Evolutionary conservation across 805 yeast genomes (phyloP).

Genomic region (Nakazawaea ambrosiae): DNA sequence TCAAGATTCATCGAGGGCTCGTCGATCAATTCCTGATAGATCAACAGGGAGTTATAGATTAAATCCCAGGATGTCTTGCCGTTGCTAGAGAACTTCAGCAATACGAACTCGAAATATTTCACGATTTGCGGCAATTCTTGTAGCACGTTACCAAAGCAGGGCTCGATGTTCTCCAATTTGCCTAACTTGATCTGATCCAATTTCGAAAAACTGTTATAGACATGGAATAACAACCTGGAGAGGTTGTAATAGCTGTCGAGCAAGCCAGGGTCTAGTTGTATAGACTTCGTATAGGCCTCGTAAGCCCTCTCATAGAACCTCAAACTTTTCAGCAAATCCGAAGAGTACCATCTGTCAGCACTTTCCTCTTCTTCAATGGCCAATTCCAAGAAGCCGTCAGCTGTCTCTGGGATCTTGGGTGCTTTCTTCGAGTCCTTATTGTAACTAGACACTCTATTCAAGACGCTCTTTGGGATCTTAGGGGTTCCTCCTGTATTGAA

Average conservation of each 20-base stretch:
- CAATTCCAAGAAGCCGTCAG: slow-evolving; percentile 46
- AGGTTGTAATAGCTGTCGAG: slow-evolving; percentile 54
- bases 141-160: slow-evolving; percentile 29
- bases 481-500: slow-evolving; percentile 12
- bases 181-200: slow-evolving; percentile 35
- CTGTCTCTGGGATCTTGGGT: slow-evolving; percentile 28
- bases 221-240: slow-evolving; percentile 50
- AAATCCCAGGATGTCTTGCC: slow-evolving; percentile 31
- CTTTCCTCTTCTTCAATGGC: slow-evolving; percentile 62
- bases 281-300: slow-evolving; percentile 32
- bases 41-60: slow-evolving; percentile 38
- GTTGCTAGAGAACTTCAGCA: slow-evolving; percentile 17
- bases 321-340: slow-evolving; percentile 58
- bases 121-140: slow-evolving; percentile 30
- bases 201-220: slow-evolving; percentile 43
- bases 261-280: slow-evolving; percentile 17
- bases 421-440: not conserved
- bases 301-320: slow-evolving; percentile 60
- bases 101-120: slow-evolving; percentile 30
- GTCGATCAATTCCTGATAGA: slow-evolving; percentile 41
- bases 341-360: slow-evolving; percentile 69
- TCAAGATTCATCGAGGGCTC: slow-evolving; percentile 18
- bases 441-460: not conserved
- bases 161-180: slow-evolving; percentile 25
- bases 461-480: slow-evolving; percentile 13